Evolutionary conservation across 306 rosid species (phyloP).

Genomic region (Lagenaria siceraria): DNA sequence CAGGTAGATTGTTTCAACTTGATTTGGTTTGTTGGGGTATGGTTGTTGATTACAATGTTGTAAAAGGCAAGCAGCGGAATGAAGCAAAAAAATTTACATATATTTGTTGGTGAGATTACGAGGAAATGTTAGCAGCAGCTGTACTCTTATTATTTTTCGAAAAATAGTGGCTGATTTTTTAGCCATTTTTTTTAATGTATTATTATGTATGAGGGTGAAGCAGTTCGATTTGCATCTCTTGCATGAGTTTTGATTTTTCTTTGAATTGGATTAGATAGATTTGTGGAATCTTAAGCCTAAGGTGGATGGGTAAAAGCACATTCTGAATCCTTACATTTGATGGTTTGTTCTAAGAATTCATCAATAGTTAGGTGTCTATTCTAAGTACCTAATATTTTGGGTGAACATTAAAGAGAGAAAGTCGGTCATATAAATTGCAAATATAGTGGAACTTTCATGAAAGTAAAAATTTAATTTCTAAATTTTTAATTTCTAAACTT

Average conservation of each 20-base stretch:
- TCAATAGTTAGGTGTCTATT: no score
- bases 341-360: no score
- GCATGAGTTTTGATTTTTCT: background rate
- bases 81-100: background rate
- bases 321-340: no score
- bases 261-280: background rate
- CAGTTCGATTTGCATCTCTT: background rate
- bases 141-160: background rate
- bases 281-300: background rate
- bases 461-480: no score
- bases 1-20: background rate
- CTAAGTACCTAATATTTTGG: no score
- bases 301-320: no score
- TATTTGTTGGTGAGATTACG: background rate
- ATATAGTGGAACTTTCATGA: no score
- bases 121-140: background rate
- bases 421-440: no score
- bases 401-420: no score
- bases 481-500: no score
- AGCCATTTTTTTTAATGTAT: background rate
- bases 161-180: background rate
- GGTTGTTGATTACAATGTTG: background rate
- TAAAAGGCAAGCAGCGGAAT: background rate
- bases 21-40: background rate
- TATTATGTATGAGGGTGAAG: background rate